Evolutionary conservation across 768 basidiomycete species (phyloP).

Genomic region (Hemileccinum rubropunctum): DNA sequence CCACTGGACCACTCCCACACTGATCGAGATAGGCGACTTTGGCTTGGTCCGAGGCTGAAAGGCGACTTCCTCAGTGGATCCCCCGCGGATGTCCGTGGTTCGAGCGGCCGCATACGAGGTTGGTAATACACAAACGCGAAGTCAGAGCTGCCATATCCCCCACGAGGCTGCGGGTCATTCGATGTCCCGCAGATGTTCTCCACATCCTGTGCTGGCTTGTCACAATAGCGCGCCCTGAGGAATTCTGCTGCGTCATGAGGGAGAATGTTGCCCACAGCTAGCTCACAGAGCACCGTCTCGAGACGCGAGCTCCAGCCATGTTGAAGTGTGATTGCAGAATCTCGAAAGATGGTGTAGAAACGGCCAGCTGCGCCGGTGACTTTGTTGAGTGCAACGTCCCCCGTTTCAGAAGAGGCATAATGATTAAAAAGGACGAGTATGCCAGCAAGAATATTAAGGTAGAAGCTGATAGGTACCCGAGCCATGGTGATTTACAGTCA

Average conservation of each 20-base stretch:
- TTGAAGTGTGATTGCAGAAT: slow-evolving; percentile 3
- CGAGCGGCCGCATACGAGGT: background rate
- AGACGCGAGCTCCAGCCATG: slow-evolving; percentile 3
- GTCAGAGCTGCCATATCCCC: slow-evolving; percentile 4
- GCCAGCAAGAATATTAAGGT: slow-evolving; percentile 18
- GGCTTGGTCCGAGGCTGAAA: background rate
- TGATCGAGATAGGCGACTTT: background rate
- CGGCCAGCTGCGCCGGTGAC: slow-evolving; percentile 16
- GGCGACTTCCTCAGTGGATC: background rate
- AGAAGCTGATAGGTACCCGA: slow-evolving; percentile 15
- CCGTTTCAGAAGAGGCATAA: slow-evolving; percentile 14
- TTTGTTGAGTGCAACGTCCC: slow-evolving; percentile 18
- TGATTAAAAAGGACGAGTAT: slow-evolving; percentile 18
- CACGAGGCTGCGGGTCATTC: background rate
- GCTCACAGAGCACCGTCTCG: slow-evolving; percentile 3
- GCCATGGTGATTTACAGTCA: background rate
- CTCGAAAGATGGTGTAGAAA: slow-evolving; percentile 14
- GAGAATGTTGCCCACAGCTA: background rate
- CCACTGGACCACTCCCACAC: background rate
- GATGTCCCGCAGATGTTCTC: background rate
- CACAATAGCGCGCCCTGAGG: slow-evolving; percentile 7
- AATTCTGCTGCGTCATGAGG: background rate
- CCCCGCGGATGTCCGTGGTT: background rate
- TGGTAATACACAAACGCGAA: background rate
- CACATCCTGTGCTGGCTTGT: background rate